phyloP scores from a whole-genome alignment of 2,329 filamentous ascomycete species.

The Fusarium sarcochroum region DNA sequence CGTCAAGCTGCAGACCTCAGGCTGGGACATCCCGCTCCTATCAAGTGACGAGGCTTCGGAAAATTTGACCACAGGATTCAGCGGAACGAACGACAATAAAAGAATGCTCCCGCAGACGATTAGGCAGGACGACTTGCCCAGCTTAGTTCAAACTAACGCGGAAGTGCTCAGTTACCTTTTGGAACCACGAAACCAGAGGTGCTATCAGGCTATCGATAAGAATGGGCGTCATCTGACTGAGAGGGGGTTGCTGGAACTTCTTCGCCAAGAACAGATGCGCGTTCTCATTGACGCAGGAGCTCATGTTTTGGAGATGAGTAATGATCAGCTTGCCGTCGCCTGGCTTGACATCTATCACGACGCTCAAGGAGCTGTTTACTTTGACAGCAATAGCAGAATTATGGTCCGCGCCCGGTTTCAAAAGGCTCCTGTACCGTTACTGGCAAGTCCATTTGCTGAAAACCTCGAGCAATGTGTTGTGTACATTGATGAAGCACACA shows the following conservation, averaged over 20 bases:
- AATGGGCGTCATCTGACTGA: too few species aligned
- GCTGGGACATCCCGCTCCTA: constrained; percentile 75
- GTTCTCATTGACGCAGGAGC: too few species aligned
- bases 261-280: too few species aligned
- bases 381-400: constrained; percentile 54
- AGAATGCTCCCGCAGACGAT: constrained; percentile 73
- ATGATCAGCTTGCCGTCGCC: too few species aligned
- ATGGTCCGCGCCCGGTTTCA: constrained; percentile 41
- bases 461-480: constrained; percentile 67
- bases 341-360: constrained; percentile 64
- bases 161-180: too few species aligned
- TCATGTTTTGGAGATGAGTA: too few species aligned
- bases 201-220: too few species aligned
- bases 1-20: constrained; percentile 73
- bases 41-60: not conserved
- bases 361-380: constrained; percentile 67
- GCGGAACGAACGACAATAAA: constrained; percentile 78
- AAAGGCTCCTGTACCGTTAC: constrained; percentile 63
- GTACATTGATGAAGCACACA: constrained; percentile 73
- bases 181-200: too few species aligned
- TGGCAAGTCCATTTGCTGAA: constrained; percentile 68
- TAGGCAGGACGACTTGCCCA: constrained; percentile 70
- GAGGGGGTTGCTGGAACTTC: too few species aligned
- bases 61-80: constrained; percentile 74
- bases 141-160: constrained; percentile 72